phyloP scores from a whole-genome alignment of 768 basidiomycete genomes.

The Boletus rubescentipes region DNA sequence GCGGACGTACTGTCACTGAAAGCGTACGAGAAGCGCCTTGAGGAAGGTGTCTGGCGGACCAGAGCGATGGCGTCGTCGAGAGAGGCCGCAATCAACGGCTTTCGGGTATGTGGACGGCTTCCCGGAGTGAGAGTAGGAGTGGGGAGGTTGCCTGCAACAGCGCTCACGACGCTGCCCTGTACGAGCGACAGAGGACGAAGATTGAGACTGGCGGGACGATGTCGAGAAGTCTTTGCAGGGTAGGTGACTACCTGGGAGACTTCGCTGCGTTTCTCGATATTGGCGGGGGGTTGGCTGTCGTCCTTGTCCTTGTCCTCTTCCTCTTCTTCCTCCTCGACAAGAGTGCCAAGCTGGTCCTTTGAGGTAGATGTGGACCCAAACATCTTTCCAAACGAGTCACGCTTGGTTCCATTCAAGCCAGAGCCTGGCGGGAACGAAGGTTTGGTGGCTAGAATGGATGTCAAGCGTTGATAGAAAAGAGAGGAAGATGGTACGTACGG shows the following conservation, averaged over 20 bases:
- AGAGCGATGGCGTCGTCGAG: conserved; percentile 25
- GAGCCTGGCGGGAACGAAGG: conserved; percentile 55
- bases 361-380: conserved; percentile 56
- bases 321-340: conserved; percentile 86
- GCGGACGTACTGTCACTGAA: conserved; percentile 24
- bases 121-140: conserved; percentile 56
- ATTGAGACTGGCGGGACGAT: conserved; percentile 64
- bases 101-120: conserved; percentile 44
- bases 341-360: conserved; percentile 76
- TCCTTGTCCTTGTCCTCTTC: conserved; percentile 71
- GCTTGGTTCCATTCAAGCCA: conserved; percentile 49
- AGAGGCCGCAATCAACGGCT: conserved; percentile 12
- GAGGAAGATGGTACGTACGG: conserved; percentile 45
- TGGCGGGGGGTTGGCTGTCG: conserved; percentile 34
- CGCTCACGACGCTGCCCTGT: conserved; percentile 45
- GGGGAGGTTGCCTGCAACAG: conserved; percentile 41
- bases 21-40: conserved; percentile 28
- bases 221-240: conserved; percentile 48
- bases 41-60: conserved; percentile 14
- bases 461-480: neutral
- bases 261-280: conserved; percentile 6
- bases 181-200: conserved; percentile 73
- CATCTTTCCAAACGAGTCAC: conserved; percentile 79
- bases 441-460: conserved; percentile 49
- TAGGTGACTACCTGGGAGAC: conserved; percentile 27